phyloP scores from a whole-genome alignment of 1,284 basidiomycete genomes.

The Athelia sp. region DNA sequence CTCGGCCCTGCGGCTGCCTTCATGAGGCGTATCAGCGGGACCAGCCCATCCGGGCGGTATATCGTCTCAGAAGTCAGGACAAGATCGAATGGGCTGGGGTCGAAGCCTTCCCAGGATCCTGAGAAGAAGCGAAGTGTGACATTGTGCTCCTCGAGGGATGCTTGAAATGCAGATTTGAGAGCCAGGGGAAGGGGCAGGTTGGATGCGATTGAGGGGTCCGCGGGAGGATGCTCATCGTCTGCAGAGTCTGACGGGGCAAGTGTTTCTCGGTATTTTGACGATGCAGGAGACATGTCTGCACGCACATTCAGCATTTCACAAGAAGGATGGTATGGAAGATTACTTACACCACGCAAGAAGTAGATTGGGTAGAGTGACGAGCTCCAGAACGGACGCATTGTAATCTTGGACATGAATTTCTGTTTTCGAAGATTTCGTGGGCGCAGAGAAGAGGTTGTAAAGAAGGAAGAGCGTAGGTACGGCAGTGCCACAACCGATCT shows the following conservation, averaged over 20 bases:
- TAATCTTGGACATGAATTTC: conserved; percentile 91
- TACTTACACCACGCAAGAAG: conserved; percentile 80
- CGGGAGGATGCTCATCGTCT: conserved; percentile 15
- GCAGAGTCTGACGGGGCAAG: conserved; percentile 13
- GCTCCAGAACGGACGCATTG: conserved; percentile 77
- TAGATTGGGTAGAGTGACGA: conserved; percentile 88
- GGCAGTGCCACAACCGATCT: conserved; percentile 94
- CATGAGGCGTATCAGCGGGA: conserved; percentile 59
- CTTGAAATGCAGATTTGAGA: conserved; percentile 62
- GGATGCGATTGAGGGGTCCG: conserved; percentile 27
- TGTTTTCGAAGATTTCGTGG: conserved; percentile 10
- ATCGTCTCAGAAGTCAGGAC: conserved; percentile 92
- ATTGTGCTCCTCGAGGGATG: conserved; percentile 45
- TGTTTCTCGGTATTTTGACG: conserved; percentile 30
- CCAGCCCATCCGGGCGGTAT: conserved; percentile 70
- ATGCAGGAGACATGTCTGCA: conserved; percentile 52
- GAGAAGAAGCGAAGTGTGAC: conserved; percentile 75
- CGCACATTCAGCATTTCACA: too few relatives aligned
- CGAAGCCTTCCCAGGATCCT: conserved; percentile 74
- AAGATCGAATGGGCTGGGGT: conserved; percentile 54
- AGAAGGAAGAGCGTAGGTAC: conserved; percentile 79
- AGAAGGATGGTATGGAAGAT: too few relatives aligned
- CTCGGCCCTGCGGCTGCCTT: too few relatives aligned
- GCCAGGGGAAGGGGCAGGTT: conserved; percentile 60
- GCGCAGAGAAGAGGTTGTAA: conserved; percentile 48